These are phyloP conservation scores for Naganishia liquefaciens DNA, from an alignment of 1,284 basidiomycete genomes.

Conservation along the genomic window DNA sequence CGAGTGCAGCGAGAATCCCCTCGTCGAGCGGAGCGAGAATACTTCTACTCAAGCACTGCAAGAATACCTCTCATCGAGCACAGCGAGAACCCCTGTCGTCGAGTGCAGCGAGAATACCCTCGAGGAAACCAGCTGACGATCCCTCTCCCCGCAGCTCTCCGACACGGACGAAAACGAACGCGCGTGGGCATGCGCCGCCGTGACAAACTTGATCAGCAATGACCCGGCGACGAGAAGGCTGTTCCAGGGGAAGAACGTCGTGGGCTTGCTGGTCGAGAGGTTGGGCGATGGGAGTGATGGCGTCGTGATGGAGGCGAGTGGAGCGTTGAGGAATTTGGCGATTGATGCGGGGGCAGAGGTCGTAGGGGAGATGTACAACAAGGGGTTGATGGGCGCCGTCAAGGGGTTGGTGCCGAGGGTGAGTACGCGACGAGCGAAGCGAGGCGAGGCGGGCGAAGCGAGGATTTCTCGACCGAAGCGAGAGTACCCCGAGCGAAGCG, in stretches of 20 bases:
- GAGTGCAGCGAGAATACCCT: no score
- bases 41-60: no score
- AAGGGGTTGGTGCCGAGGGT: slow-evolving; percentile 74
- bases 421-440: slow-evolving; percentile 8
- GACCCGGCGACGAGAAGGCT: slow-evolving; percentile 83
- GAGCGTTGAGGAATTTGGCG: slow-evolving; percentile 82
- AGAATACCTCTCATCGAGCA: no score
- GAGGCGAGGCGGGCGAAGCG: slow-evolving; percentile 24
- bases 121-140: background rate
- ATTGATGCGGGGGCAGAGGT: slow-evolving; percentile 92
- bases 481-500: slow-evolving; percentile 3
- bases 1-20: no score
- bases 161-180: slow-evolving; percentile 71
- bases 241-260: slow-evolving; percentile 85
- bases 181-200: slow-evolving; percentile 89
- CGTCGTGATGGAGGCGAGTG: slow-evolving; percentile 79
- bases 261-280: slow-evolving; percentile 78
- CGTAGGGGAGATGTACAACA: slow-evolving; percentile 95
- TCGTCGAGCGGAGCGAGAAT: no score
- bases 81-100: no score
- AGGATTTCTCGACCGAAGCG: background rate
- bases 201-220: slow-evolving; percentile 83
- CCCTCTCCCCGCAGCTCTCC: slow-evolving; percentile 42
- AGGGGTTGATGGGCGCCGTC: slow-evolving; percentile 77
- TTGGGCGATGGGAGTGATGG: slow-evolving; percentile 82